Percentiles rank a stretch among this genome's conserved stretches.
phyloP scores from a whole-genome alignment of 2,329 filamentous ascomycete species.

The Alternaria ethzedia region DNA sequence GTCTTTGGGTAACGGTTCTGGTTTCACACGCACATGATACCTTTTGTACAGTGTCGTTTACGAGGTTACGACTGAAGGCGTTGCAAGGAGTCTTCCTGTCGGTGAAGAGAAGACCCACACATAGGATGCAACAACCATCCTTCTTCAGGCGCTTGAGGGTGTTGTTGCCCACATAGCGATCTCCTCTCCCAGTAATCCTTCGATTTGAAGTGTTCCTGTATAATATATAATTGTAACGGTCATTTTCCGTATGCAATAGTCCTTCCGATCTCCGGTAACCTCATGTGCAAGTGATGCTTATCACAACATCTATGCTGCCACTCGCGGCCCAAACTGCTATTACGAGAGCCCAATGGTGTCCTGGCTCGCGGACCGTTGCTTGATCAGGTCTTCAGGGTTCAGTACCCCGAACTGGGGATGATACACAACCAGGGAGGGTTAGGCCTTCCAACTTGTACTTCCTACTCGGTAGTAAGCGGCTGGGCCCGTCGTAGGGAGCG shows the following conservation, averaged over 20 bases:
- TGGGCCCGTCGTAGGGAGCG: slow-evolving; percentile 2
- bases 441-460: slow-evolving; percentile 3
- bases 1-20: slow-evolving; percentile 1
- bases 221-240: slow-evolving; percentile 25
- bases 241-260: not conserved
- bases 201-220: slow-evolving; percentile 13
- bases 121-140: slow-evolving; percentile 9
- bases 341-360: not conserved
- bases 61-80: slow-evolving; percentile 18
- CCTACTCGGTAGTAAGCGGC: slow-evolving; percentile 6
- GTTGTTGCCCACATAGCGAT: slow-evolving; percentile 19
- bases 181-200: slow-evolving; percentile 9
- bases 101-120: slow-evolving; percentile 9
- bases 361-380: not conserved
- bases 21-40: slow-evolving; percentile 18
- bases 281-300: not conserved
- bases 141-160: slow-evolving; percentile 18
- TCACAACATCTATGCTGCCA: not conserved
- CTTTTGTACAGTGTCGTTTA: slow-evolving; percentile 13
- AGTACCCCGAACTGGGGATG: not conserved
- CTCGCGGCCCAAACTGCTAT: not conserved
- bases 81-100: slow-evolving; percentile 10
- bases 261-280: not conserved
- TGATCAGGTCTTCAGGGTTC: not conserved
- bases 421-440: not conserved